Conservation (phyloP, 1,284 basidiomycete species). For the Fomitopsis betulina region DNA sequence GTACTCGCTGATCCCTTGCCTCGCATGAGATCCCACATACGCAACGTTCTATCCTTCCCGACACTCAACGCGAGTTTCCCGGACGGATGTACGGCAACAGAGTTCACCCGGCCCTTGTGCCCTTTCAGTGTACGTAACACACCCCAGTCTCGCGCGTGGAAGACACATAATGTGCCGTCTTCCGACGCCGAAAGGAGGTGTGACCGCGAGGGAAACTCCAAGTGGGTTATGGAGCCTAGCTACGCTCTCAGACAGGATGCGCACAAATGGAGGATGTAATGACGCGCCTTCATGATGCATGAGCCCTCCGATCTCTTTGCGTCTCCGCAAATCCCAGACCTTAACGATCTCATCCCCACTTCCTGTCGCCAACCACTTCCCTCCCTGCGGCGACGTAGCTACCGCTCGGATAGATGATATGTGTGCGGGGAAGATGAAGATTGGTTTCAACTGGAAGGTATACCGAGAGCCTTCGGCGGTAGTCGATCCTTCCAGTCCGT, state of each 20-base stretch:
- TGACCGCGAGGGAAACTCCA: conserved; percentile 84
- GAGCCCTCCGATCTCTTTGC: conserved; percentile 90
- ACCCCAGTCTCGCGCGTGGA: conserved; percentile 91
- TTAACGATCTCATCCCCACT: conserved; percentile 95
- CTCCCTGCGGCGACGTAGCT: conserved; percentile 79
- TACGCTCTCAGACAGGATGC: background rate
- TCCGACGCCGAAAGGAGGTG: conserved; percentile 89
- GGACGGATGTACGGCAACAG: conserved; percentile 87
- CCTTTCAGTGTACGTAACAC: conserved; percentile 87
- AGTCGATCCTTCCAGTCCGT: conserved; percentile 78
- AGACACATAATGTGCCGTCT: conserved; percentile 86
- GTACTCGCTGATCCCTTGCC: conserved; percentile 87
- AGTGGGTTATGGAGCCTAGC: conserved; percentile 85
- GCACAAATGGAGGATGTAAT: conserved; percentile 10
- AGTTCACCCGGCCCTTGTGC: conserved; percentile 90
- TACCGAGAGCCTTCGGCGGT: conserved; percentile 32
- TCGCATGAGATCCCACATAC: conserved; percentile 99
- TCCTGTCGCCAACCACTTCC: conserved; percentile 95
- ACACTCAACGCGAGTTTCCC: conserved; percentile 90
- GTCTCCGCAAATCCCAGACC: conserved; percentile 91
- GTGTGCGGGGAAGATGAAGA: conserved; percentile 97
- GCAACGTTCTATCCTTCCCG: conserved; percentile 83
- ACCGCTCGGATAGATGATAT: conserved; percentile 90
- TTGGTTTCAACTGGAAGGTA: conserved; percentile 62
- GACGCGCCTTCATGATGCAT: conserved; percentile 86